A percentile compares a stretch with the other conserved stretches of the same genome.
Conservation (phyloP, 2,329 filamentous ascomycete genomes). For the Penicillium decumbens region DNA sequence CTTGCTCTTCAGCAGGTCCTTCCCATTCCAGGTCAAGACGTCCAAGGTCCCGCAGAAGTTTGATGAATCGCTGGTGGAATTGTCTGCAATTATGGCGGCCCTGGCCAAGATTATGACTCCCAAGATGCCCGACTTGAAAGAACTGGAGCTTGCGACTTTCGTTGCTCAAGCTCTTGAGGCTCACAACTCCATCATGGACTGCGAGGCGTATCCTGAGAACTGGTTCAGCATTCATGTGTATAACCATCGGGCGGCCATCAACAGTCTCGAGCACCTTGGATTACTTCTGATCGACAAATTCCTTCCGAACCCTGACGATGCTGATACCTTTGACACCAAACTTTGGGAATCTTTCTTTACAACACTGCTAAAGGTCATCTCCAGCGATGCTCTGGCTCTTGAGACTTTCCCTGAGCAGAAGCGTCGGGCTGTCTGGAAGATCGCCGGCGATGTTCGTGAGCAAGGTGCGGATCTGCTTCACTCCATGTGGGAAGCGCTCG, state of each 20-base stretch:
- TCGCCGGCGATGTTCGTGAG: constrained; percentile 91
- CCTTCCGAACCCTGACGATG: constrained; percentile 83
- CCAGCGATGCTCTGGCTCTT: constrained; percentile 79
- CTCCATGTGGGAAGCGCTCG: constrained; percentile 88
- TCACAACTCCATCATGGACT: constrained; percentile 81
- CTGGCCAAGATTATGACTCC: constrained; percentile 69
- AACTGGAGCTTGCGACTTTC: constrained; percentile 69
- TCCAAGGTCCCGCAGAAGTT: constrained; percentile 61
- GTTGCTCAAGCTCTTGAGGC: constrained; percentile 76
- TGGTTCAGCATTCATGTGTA: constrained; percentile 95
- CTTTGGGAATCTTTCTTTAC: constrained; percentile 93
- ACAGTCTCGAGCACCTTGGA: constrained; percentile 75
- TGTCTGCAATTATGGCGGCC: constrained; percentile 80
- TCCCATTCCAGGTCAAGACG: constrained; percentile 76
- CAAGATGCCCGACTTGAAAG: constrained; percentile 71
- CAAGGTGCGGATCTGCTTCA: constrained; percentile 80
- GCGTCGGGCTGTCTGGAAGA: constrained; percentile 94
- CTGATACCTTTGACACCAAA: constrained; percentile 85
- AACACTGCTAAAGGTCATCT: constrained; percentile 80
- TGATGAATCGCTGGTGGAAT: constrained; percentile 82
- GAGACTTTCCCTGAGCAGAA: constrained; percentile 98
- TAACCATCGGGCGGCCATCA: constrained; percentile 85
- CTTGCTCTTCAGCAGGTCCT: constrained; percentile 80
- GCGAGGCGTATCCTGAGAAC: constrained; percentile 79
- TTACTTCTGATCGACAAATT: constrained; percentile 76